These are phyloP conservation scores for Boletus patriciae DNA, from an alignment of 768 basidiomycete genomes.

Conservation along the genomic window DNA sequence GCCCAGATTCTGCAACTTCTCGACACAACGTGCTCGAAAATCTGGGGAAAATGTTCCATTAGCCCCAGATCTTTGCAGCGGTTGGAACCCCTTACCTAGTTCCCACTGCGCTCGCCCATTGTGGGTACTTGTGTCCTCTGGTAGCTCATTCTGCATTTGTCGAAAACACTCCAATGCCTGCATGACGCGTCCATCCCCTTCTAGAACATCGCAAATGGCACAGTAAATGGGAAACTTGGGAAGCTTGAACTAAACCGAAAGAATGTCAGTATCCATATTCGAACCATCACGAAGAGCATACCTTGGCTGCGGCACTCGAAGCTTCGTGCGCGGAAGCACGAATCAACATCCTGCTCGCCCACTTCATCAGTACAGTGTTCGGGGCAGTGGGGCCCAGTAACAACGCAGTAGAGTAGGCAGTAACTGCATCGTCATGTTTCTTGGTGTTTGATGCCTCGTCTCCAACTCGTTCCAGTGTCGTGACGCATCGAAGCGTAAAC, in stretches of 20 bases:
- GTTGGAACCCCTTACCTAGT: background rate
- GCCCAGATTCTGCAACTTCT: background rate
- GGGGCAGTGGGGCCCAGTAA: background rate
- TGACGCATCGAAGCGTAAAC: background rate
- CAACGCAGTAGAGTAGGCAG: background rate
- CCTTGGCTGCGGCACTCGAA: background rate
- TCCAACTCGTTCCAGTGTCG: background rate
- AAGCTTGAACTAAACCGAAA: background rate
- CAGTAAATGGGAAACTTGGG: background rate
- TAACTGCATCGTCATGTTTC: background rate
- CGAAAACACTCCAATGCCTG: background rate
- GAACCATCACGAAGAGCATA: background rate
- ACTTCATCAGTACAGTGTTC: background rate
- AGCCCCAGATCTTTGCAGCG: background rate
- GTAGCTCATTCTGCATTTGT: background rate
- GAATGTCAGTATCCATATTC: background rate
- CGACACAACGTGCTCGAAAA: slow-evolving; percentile 1
- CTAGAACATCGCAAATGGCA: background rate
- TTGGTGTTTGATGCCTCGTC: background rate
- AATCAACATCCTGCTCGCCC: background rate
- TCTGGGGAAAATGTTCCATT: background rate
- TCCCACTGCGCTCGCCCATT: background rate
- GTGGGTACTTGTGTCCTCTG: background rate
- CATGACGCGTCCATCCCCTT: background rate
- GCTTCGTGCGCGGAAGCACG: background rate